Evolutionary conservation across 192 early-diverging fungal species (phyloP).

Genomic region (Gonapodya prolifera): DNA sequence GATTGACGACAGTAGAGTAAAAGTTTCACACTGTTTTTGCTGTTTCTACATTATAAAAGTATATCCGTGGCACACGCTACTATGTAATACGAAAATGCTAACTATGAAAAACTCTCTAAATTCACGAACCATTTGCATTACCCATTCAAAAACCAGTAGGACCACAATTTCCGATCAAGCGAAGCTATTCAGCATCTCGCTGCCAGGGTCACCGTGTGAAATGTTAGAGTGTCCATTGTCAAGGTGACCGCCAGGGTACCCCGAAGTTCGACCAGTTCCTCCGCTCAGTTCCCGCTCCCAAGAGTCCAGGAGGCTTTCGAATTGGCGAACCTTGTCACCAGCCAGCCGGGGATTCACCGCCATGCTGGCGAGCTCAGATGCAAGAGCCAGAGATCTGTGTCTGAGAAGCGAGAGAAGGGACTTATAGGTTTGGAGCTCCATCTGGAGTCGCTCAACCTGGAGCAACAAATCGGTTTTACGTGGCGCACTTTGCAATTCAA

Average conservation of each 20-base stretch:
- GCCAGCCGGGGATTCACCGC: neutral
- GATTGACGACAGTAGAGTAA: no score
- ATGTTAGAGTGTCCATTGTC: neutral
- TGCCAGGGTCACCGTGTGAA: neutral
- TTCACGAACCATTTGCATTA: no score
- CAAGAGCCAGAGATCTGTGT: neutral
- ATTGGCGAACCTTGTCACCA: neutral
- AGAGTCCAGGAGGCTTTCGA: neutral
- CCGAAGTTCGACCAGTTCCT: neutral
- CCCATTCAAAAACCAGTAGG: no score
- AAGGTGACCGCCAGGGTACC: neutral
- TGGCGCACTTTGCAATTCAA: no score
- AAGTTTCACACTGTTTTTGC: no score
- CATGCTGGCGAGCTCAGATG: neutral
- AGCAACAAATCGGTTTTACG: no score
- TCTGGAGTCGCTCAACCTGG: no score
- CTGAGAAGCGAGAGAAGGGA: neutral
- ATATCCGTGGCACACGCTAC: no score
- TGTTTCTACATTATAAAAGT: no score
- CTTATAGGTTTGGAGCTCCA: neutral
- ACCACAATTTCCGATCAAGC: no score
- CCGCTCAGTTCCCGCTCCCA: neutral
- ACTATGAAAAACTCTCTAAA: no score
- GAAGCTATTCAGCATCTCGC: neutral
- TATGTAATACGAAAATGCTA: no score